Evolutionary conservation across 2,329 filamentous ascomycete species (phyloP), one percentile per base, ranked within the genome.

Genomic region (Sclerotiophoma versabilis): DNA sequence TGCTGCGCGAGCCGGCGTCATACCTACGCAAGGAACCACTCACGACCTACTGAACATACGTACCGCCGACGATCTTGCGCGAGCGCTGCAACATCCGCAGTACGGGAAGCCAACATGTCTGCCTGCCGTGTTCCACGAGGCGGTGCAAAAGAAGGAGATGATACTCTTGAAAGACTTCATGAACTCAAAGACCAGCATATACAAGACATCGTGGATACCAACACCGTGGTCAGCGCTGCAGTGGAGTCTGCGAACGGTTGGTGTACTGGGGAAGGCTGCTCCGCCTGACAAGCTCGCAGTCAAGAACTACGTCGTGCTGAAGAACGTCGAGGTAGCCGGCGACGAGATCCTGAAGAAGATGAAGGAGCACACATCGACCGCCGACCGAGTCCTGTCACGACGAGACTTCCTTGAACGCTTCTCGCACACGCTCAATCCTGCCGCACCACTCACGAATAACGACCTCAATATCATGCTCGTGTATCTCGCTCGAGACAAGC

Each of bases 21-120:
- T 87, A 8, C 80, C 82, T 0, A 70, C 75, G 5, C 64, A 70
- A 42, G 70, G 68, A 20, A 64, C 58, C 7, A 69, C 69, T 8
- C 77, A 75, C 20, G 77, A 83, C 62, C 77, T 81, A 27, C 73
- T 87, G 22, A 76, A 80, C 20, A 68, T 88, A 11, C 74, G 76
- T 29, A 81, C 80, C 1, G 79, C 83, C 64, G 85, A 90, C 29
- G 80, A 84, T 25, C 82, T 99, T 1, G 78, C 90, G 19, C 83
- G 85, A 20, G 85, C 87, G 29, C 79, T 99, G 47, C 88, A 93
- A 62, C 90, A 83, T 42, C 86, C 87, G 37, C 87, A 93, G 65
- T 93, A 86, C 75, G 95, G 95, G 2, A 84, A 87, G 38, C 95
- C 95, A 1, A 81, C 93, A 9, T 91, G 90, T 3, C 79, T 99